Evolutionary conservation across 2,329 filamentous ascomycete species (phyloP), one percentile per base, ranked within the genome.

Genomic region (Coleophoma eucalyptorum): DNA sequence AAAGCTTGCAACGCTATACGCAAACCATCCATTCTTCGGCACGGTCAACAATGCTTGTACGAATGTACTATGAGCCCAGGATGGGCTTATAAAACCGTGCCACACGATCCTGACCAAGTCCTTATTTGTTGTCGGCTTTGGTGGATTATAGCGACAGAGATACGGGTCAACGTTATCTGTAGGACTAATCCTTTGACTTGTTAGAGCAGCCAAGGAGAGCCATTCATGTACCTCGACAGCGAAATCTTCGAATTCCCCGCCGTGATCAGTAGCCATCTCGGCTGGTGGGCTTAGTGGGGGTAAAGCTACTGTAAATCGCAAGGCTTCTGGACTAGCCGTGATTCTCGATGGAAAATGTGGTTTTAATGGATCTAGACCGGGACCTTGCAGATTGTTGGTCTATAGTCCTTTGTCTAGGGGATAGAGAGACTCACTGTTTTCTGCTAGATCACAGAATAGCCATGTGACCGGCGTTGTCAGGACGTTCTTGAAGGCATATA

Each of bases 401-500:
- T 26, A 7, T 5, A 3, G 26, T 26, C 6, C 26, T 26, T 26
- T 26, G 26, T 7, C 6, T 8, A 26, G 3, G 16, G 21, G 34
- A 48, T 41, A 34, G 35, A 41, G n/a, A 45, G 47, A 55, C 66
- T 57, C 70, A 83, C 79, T 69, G 54, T 71, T 73, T 58, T 61
- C 62, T 46, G 59, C 70, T 38, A 84, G 66, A 60, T 91, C 86
- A 62, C 78, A 86, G 60, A 94, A 92, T 0, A 97, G 71, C 91
- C 93, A 97, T 1, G 81, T 81, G 19, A 86, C 62, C 1, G 85
- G 81, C 42, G 76, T 70, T 45, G 78, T 81, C 19, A 97, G 74
- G 19, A 90, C 89, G 55, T 90, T 89, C 60, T 86, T 85, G 66
- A 85, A 90, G 13, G 90, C 90, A 75, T 89, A 89, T 6, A 86